Evolutionary conservation across 768 basidiomycete species (phyloP).

Genomic region (Kwoniella botswanensis): DNA sequence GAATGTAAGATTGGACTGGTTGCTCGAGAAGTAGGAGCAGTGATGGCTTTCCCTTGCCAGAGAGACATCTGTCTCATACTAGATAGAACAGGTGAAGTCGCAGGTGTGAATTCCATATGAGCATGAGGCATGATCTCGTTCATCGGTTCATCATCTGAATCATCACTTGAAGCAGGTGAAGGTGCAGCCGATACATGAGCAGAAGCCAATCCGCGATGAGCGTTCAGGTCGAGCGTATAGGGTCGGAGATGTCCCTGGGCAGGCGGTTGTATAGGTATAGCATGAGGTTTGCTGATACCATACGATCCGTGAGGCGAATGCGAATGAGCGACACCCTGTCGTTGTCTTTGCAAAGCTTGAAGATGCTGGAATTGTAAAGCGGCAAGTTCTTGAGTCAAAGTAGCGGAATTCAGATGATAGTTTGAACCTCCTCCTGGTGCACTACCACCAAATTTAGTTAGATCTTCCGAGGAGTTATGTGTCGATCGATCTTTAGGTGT

Average conservation of each 20-base stretch:
- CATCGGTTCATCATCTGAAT: conserved; percentile 53
- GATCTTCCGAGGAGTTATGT: conserved; percentile 50
- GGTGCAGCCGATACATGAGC: conserved; percentile 53
- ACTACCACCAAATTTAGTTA: conserved; percentile 45
- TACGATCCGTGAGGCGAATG: conserved; percentile 13
- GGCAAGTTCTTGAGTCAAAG: conserved; percentile 46
- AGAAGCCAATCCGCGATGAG: conserved; percentile 38
- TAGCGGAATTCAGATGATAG: conserved; percentile 42
- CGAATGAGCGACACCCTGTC: conserved; percentile 6
- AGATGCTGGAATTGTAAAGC: conserved; percentile 50
- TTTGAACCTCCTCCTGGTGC: conserved; percentile 16
- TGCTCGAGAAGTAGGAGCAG: conserved; percentile 51
- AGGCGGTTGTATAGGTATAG: conserved; percentile 6
- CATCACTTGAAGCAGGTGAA: conserved; percentile 50
- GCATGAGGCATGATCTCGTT: conserved; percentile 34
- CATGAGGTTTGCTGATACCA: conserved; percentile 9
- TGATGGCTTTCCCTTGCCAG: conserved; percentile 50
- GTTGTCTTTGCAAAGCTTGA: conserved; percentile 37
- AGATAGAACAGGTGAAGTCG: conserved; percentile 58
- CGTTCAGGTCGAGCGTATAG: conserved; percentile 42
- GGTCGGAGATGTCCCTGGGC: conserved; percentile 31
- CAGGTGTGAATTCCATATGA: conserved; percentile 49
- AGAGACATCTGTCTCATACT: conserved; percentile 57
- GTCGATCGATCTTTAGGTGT: conserved; percentile 54
- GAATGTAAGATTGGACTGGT: conserved; percentile 42